Evolutionary conservation across 371 early-diverging fungal species (phyloP), one percentile per base, ranked within the genome.

Genomic region (Circinella umbellata): DNA sequence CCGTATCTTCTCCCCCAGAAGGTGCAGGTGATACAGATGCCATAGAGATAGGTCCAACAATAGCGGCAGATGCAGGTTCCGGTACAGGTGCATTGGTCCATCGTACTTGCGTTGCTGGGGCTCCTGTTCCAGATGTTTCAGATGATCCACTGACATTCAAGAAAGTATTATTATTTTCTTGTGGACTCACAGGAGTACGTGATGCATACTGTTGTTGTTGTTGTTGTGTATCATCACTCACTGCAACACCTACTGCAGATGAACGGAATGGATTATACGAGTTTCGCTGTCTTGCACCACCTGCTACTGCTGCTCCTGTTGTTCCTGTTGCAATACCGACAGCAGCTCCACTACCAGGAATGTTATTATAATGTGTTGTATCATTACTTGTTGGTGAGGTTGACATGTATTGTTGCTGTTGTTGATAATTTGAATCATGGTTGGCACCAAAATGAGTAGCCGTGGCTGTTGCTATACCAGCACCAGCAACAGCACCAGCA

Each of bases 221-320:
- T n/a, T 51, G 60, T 47, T 59, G 42, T 35, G 61, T 68, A 20
- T 72, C 66, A 38, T 68, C 61, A 54, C 69, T 74, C 4, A 76
- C 69, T 11, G 76, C 73, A 18, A 76, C n/a, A 38, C 76, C 76
- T n/a, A 71, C 60, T 14, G 63, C 57, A 8, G 77, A 77, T 39
- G 70, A 59, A 38, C 79, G 71, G 65, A 79, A 81, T 4, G 82
- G 82, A 57, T 81, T 81, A 48, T 74, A 76, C 1, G 81, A 72
- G 27, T 70, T 66, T 13, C 71, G 69, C 6, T 46, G 20, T 34
- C 61, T 55, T 13, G 39, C 54, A 46, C 55, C 60, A 18, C 34
- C 14, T 0, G 46, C 11, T 38, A 13, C 46, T n/a, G 17, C n/a
- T 13, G 64, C 11, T 37, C 53, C 37, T 53, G 36, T 36, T 53